Percentiles rank a stretch among this genome's conserved stretches.
These are phyloP conservation scores for Aspergillus floridensis DNA, from an alignment of 2,329 filamentous ascomycete species.

Conservation along the genomic window DNA sequence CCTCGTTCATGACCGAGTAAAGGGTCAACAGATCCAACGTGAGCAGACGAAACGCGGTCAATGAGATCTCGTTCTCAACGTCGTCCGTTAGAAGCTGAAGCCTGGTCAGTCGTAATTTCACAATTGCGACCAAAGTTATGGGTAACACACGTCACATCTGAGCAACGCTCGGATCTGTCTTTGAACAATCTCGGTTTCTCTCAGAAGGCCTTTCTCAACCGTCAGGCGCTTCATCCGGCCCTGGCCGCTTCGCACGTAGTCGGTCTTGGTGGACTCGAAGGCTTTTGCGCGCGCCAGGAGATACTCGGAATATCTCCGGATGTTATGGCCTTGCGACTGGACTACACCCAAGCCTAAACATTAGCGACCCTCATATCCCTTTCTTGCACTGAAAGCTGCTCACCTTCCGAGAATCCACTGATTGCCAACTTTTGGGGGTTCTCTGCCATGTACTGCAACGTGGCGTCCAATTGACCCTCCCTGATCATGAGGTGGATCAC, in stretches of 20 bases:
- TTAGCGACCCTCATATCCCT: background rate
- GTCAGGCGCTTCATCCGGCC: slow-evolving; percentile 78
- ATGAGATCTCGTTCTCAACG: slow-evolving; percentile 91
- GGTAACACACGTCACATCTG: slow-evolving; percentile 74
- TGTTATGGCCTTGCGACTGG: slow-evolving; percentile 92
- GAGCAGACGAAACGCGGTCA: slow-evolving; percentile 87
- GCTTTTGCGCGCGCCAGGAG: slow-evolving; percentile 77
- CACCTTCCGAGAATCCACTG: slow-evolving; percentile 89
- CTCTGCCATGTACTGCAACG: slow-evolving; percentile 77
- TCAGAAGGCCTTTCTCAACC: slow-evolving; percentile 85
- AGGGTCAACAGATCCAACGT: slow-evolving; percentile 85
- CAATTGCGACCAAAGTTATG: background rate
- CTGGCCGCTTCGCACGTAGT: slow-evolving; percentile 83
- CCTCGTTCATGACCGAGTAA: slow-evolving; percentile 95
- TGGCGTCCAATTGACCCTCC: slow-evolving; percentile 86
- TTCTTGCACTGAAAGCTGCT: slow-evolving; percentile 44
- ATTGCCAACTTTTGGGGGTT: slow-evolving; percentile 82
- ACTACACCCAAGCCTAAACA: slow-evolving; percentile 51
- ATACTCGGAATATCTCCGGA: slow-evolving; percentile 86
- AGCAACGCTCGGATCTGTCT: slow-evolving; percentile 80
- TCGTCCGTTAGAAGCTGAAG: slow-evolving; percentile 77
- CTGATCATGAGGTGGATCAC: slow-evolving; percentile 97
- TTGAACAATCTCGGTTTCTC: slow-evolving; percentile 90
- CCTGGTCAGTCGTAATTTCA: slow-evolving; percentile 13
- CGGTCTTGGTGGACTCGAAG: slow-evolving; percentile 78